Conservation (phyloP, 345 rosid species). For the Toxicodendron radicans region DNA sequence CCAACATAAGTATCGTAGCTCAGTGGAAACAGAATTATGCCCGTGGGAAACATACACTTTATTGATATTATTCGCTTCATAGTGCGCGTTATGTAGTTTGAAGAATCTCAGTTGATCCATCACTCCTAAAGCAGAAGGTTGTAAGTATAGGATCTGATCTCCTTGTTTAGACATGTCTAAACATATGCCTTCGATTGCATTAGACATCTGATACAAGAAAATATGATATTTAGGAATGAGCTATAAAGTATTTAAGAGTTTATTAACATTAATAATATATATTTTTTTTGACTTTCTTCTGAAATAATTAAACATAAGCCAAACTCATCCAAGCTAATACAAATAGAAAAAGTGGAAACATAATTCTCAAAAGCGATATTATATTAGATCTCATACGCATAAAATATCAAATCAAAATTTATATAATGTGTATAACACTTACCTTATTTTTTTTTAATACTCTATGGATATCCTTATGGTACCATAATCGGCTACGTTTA, state of each 20-base stretch:
- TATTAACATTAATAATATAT: too few relatives aligned
- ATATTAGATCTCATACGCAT: too few relatives aligned
- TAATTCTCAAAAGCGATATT: too few relatives aligned
- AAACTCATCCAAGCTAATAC: too few relatives aligned
- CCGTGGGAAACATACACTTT: constrained; percentile 1
- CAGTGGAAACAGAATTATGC: neutral
- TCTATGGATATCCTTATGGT: constrained; percentile 13
- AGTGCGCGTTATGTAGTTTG: neutral
- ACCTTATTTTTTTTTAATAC: constrained; percentile 14
- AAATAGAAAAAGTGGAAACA: too few relatives aligned
- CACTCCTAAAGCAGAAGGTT: neutral
- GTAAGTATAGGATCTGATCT: neutral
- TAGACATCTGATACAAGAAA: constrained; percentile 26
- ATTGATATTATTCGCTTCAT: constrained; percentile 1
- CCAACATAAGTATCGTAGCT: constrained; percentile 11
- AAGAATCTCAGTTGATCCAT: constrained; percentile 13
- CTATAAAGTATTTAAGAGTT: neutral
- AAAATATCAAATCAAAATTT: too few relatives aligned
- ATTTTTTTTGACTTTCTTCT: too few relatives aligned
- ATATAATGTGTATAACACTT: too few relatives aligned
- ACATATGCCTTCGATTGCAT: constrained; percentile 32
- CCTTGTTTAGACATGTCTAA: constrained; percentile 24
- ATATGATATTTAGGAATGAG: neutral
- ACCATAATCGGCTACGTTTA: constrained; percentile 23
- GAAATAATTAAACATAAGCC: too few relatives aligned